A percentile compares a stretch with the other conserved stretches of the same genome.
phyloP scores from a whole-genome alignment of 768 basidiomycete genomes.

The Imleria badia region DNA sequence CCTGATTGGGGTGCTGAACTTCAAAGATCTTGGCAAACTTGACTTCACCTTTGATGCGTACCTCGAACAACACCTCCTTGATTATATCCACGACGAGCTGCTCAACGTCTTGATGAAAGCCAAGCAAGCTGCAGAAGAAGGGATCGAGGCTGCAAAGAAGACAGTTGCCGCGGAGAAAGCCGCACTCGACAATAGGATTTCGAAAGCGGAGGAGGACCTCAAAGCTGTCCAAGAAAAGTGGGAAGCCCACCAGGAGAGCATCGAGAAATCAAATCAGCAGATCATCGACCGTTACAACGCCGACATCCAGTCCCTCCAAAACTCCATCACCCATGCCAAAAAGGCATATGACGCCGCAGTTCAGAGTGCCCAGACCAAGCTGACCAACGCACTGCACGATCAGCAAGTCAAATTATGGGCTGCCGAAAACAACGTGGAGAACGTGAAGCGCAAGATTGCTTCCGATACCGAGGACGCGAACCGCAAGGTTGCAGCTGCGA shows the following conservation, averaged over 20 bases:
- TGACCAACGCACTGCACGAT: conserved; percentile 1
- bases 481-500: not conserved
- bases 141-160: not conserved
- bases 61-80: conserved; percentile 7
- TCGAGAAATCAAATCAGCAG: not conserved
- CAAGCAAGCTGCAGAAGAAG: not conserved
- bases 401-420: conserved; percentile 1
- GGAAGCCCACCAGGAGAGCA: not conserved
- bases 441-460: not conserved
- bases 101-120: not conserved
- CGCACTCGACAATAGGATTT: not conserved
- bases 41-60: conserved; percentile 4
- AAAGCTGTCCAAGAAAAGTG: not conserved
- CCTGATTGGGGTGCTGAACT: conserved; percentile 1
- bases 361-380: not conserved
- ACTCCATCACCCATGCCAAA: not conserved
- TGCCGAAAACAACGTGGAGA: not conserved
- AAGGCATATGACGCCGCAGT: not conserved
- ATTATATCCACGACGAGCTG: conserved; percentile 7
- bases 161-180: not conserved
- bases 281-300: not conserved
- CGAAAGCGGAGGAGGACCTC: not conserved
- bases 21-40: conserved; percentile 4
- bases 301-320: not conserved
- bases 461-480: not conserved